A percentile compares a stretch with the other conserved stretches of the same genome.
These are phyloP conservation scores for Schoenoplectus triqueter DNA, from an alignment of 202 grass and related monocot genomes.

Conservation along the genomic window DNA sequence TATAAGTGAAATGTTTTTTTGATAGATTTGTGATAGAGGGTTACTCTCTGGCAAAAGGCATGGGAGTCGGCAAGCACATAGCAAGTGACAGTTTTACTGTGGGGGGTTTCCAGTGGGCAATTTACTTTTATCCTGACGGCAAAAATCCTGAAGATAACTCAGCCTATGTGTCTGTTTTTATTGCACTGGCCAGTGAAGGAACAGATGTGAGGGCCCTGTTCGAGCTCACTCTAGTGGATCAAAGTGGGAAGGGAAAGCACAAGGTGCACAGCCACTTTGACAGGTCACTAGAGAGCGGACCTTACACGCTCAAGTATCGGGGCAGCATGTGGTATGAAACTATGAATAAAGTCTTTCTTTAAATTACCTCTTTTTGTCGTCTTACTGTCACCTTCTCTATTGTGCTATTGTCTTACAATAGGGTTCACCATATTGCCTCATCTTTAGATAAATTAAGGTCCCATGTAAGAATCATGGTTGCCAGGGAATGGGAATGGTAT, in stretches of 20 bases:
- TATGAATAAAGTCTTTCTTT: constrained; percentile 9
- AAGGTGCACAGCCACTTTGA: constrained; percentile 95
- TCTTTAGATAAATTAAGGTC: constrained; percentile 16
- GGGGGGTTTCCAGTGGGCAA: constrained; percentile 89
- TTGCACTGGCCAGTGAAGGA: constrained; percentile 86
- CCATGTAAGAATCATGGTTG: background rate
- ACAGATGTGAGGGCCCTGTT: constrained; percentile 93
- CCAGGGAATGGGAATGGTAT: background rate
- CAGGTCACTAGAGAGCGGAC: constrained; percentile 81
- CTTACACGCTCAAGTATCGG: constrained; percentile 87
- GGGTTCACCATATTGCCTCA: background rate
- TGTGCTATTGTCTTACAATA: background rate
- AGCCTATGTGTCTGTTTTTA: constrained; percentile 90
- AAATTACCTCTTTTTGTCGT: background rate
- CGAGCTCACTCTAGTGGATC: constrained; percentile 91
- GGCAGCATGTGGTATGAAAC: constrained; percentile 99
- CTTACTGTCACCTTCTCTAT: background rate
- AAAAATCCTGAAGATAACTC: constrained; percentile 97
- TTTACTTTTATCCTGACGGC: constrained; percentile 98
- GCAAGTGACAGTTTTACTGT: constrained; percentile 94
- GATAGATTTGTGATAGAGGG: constrained; percentile 87
- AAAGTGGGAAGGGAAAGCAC: constrained; percentile 86
- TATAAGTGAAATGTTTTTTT: constrained; percentile 10
- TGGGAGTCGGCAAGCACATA: constrained; percentile 97
- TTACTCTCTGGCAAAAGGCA: constrained; percentile 93